phyloP scores from a whole-genome alignment of 768 basidiomycete species.

The Gloeophyllum trabeum region DNA sequence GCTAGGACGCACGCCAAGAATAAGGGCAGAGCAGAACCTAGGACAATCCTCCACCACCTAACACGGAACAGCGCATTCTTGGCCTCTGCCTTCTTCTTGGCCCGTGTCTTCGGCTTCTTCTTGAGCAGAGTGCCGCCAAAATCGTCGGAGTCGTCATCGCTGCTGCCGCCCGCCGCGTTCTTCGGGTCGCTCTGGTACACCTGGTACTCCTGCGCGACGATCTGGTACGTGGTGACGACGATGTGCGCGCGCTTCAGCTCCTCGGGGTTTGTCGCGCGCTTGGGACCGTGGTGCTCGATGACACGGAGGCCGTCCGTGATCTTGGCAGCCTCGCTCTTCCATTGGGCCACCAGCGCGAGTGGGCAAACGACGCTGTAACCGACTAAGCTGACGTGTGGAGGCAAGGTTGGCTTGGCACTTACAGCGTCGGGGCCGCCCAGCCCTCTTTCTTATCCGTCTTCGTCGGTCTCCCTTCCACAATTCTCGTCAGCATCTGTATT shows the following conservation, averaged over 20 bases:
- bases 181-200: conserved; percentile 37
- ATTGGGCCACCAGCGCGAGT: conserved; percentile 80
- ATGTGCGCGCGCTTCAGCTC: conserved; percentile 47
- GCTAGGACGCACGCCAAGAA: neutral
- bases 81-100: conserved; percentile 23
- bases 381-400: neutral
- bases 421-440: conserved; percentile 66
- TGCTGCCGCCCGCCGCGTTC: conserved; percentile 40
- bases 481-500: conserved; percentile 80
- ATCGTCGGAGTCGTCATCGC: conserved; percentile 8
- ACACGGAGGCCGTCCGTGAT: conserved; percentile 60
- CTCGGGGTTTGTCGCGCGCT: conserved; percentile 59
- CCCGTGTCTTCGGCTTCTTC: conserved; percentile 18
- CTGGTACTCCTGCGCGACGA: conserved; percentile 69
- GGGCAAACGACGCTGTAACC: conserved; percentile 71
- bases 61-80: conserved; percentile 65
- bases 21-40: conserved; percentile 36
- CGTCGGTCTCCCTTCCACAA: conserved; percentile 69
- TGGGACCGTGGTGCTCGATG: conserved; percentile 74
- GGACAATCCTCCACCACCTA: conserved; percentile 77
- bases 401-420: conserved; percentile 14
- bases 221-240: conserved; percentile 83
- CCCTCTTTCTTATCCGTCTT: conserved; percentile 63
- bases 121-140: conserved; percentile 2
- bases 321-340: conserved; percentile 77